Evolutionary conservation across 371 early-diverging fungal genomes (phyloP).

Genomic region (Circinella umbellata): DNA sequence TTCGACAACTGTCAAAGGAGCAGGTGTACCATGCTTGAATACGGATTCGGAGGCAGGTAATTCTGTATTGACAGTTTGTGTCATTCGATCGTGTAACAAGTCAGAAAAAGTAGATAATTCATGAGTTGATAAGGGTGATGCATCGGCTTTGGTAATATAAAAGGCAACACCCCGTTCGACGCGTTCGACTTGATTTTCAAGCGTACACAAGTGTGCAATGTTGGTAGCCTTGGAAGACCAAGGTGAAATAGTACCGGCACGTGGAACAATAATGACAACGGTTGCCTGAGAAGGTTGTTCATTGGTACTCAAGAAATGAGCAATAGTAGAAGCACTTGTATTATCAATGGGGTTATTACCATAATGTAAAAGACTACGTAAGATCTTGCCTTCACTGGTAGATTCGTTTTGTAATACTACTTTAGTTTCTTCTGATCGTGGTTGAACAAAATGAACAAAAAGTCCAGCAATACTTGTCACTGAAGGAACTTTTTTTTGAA

Average conservation of each 20-base stretch:
- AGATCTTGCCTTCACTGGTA: constrained; percentile 49
- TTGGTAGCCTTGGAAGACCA: constrained; percentile 99
- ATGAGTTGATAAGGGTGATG: constrained; percentile 28
- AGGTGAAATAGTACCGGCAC: constrained; percentile 96
- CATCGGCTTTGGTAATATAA: constrained; percentile 51
- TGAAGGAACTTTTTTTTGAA: constrained; percentile 57
- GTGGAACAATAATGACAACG: constrained; percentile 77
- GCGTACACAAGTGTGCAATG: constrained; percentile 88
- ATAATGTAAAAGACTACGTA: constrained; percentile 51
- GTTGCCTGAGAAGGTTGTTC: constrained; percentile 38
- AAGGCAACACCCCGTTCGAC: constrained; percentile 90
- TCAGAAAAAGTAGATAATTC: constrained; percentile 56
- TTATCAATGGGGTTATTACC: constrained; percentile 45
- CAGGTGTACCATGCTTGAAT: constrained; percentile 79
- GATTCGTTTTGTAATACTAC: constrained; percentile 34
- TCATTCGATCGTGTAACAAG: constrained; percentile 92
- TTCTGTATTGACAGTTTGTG: constrained; percentile 69
- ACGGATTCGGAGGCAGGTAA: constrained; percentile 70
- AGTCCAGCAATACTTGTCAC: constrained; percentile 61
- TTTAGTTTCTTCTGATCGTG: constrained; percentile 43
- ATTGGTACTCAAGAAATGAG: constrained; percentile 38
- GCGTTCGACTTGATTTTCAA: constrained; percentile 69
- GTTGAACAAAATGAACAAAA: constrained; percentile 76
- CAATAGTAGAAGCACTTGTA: constrained; percentile 39
- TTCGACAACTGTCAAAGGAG: constrained; percentile 78